Base-by-base conservation (phyloP, 768 basidiomycete genomes). In the Agaricus blazei region DNA sequence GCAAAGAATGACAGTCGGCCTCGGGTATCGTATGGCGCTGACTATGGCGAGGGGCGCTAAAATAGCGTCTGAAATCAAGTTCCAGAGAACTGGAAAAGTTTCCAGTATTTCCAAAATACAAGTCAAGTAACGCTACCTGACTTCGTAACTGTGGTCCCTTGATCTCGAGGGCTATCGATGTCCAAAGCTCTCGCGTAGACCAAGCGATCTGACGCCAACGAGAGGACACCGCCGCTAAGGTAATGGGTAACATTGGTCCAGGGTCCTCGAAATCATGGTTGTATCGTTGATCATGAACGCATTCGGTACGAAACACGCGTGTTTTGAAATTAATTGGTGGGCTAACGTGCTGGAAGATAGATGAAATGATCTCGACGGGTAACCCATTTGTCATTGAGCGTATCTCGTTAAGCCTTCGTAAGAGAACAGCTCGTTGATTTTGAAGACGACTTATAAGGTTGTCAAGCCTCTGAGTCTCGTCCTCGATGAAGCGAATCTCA, bases 111-210 rank as follows among this genome's bases (percentile, higher is more conserved):
- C n/a, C 27, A 15, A 42, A 48, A 28, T 40, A 46, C 44, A 53
- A 38, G 27, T 42, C 15, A 36, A 52, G 51, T n/a, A 44, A 31
- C 23, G 12, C 19, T 12, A 34, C 51, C 24, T 52, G 51, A 31
- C 9, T 19, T 24, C 27, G 51, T 48, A 40, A 24, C 9, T 4
- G 26, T 15, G 37, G 11, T 37, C 31, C 45, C 15, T 48, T 28
- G 19, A 47, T 5, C 41, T 48, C 46, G 2, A 48, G 45, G 19
- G 53, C 51, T 23, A 52, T 36, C 26, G 43, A 44, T 14, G 53
- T 48, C 53, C 53, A 48, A 8, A 48, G 46, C 14, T 54, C 44
- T n/a, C n/a, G 46, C 26, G 53, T 48, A 19, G 53, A 48, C 53
- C 53, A 48, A 23, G 52, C 52, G 19, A 54, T 29, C 12, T 38